Conservation (phyloP, 2,329 filamentous ascomycete species). For the Verticillium dahliae region DNA sequence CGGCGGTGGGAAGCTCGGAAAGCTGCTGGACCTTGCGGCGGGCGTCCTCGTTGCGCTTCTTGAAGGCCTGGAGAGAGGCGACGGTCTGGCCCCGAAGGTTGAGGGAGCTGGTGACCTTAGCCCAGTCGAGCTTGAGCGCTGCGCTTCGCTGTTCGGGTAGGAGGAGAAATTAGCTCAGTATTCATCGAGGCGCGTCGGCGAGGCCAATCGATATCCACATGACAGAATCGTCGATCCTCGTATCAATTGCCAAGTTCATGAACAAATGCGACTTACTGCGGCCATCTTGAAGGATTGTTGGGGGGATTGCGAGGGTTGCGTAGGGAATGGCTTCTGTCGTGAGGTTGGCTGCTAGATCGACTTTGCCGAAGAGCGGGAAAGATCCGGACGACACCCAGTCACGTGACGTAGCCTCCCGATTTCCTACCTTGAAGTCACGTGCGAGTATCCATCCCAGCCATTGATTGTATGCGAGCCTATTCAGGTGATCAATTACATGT, state of each 20-base stretch:
- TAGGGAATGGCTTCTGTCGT: conserved; percentile 40
- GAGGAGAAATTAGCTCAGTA: conserved; percentile 49
- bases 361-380: conserved; percentile 34
- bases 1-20: conserved; percentile 72
- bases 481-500: neutral
- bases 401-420: conserved; percentile 20
- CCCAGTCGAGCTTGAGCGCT: conserved; percentile 99
- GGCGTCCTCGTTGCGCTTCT: conserved; percentile 99
- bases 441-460: neutral
- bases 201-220: conserved; percentile 7
- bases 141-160: conserved; percentile 71
- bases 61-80: conserved; percentile 87
- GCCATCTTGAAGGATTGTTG: conserved; percentile 55
- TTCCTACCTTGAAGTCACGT: neutral
- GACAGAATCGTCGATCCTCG: neutral
- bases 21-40: conserved; percentile 87
- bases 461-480: neutral
- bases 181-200: neutral
- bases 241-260: conserved; percentile 15
- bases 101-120: conserved; percentile 87
- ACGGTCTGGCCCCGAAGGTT: conserved; percentile 95
- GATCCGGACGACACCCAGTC: conserved; percentile 17
- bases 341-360: conserved; percentile 32
- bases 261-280: conserved; percentile 48
- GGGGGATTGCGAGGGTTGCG: conserved; percentile 38